Conservation (phyloP, 1,284 basidiomycete species). For the Coriolopsis trogii region DNA sequence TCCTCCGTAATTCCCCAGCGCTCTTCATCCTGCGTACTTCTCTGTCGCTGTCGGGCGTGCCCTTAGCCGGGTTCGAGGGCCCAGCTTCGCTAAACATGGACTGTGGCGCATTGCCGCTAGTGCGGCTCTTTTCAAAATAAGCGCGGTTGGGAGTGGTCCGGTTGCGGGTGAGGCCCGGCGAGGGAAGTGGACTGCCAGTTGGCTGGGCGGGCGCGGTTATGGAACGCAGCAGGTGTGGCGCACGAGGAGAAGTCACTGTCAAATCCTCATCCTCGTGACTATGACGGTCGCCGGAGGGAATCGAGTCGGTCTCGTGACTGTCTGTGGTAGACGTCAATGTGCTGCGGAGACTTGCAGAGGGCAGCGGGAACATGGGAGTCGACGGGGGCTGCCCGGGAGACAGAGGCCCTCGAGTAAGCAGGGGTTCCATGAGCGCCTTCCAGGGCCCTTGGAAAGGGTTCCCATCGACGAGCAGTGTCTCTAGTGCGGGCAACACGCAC, state of each 20-base stretch:
- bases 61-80: slow-evolving; percentile 21
- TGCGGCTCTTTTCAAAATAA: slow-evolving; percentile 53
- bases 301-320: slow-evolving; percentile 54
- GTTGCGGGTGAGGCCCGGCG: slow-evolving; percentile 61
- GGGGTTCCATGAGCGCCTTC: slow-evolving; percentile 84
- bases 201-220: slow-evolving; percentile 45
- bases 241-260: slow-evolving; percentile 68
- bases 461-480: slow-evolving; percentile 88
- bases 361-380: slow-evolving; percentile 59
- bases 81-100: slow-evolving; percentile 24
- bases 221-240: slow-evolving; percentile 49
- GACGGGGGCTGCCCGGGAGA: slow-evolving; percentile 69
- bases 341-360: slow-evolving; percentile 46
- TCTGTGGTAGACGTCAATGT: slow-evolving; percentile 51
- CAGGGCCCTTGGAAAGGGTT: slow-evolving; percentile 95
- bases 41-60: slow-evolving; percentile 39
- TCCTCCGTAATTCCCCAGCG: slow-evolving; percentile 75
- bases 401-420: slow-evolving; percentile 63
- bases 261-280: slow-evolving; percentile 59
- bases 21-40: slow-evolving; percentile 86
- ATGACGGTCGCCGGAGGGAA: slow-evolving; percentile 25
- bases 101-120: slow-evolving; percentile 27
- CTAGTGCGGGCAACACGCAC: slow-evolving; percentile 79
- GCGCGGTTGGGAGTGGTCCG: slow-evolving; percentile 71
- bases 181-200: slow-evolving; percentile 26